Evolutionary conservation across 2,329 filamentous ascomycete species (phyloP).

Genomic region (Thyridium curvatum): DNA sequence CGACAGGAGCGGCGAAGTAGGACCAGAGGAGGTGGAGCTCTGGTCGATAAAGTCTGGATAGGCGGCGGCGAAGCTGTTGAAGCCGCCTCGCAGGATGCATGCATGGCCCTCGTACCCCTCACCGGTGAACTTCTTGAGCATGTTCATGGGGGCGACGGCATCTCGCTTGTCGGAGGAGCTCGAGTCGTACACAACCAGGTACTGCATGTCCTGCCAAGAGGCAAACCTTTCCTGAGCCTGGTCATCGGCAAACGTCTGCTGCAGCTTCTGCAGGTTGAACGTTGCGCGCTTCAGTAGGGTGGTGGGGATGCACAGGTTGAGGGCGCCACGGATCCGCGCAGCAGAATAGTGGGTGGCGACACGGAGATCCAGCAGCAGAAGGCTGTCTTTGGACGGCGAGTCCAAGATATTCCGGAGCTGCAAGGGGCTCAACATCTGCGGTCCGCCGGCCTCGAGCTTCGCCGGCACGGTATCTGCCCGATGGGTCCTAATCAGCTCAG

Average conservation of each 20-base stretch:
- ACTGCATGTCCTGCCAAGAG: constrained; percentile 65
- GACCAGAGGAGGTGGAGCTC: constrained; percentile 25
- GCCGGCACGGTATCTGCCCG: constrained; percentile 49
- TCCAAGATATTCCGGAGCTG: constrained; percentile 53
- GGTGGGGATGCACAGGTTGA: constrained; percentile 93
- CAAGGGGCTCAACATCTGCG: constrained; percentile 45
- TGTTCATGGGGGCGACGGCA: constrained; percentile 73
- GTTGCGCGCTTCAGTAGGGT: constrained; percentile 86
- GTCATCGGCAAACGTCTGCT: constrained; percentile 75
- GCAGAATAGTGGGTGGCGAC: constrained; percentile 77
- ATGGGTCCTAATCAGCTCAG: constrained; percentile 14
- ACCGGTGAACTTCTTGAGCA: constrained; percentile 84
- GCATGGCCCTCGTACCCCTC: constrained; percentile 74
- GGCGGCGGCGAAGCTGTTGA: constrained; percentile 62
- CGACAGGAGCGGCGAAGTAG: constrained; percentile 39
- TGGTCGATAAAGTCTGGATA: constrained; percentile 61
- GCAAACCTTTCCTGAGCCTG: constrained; percentile 67
- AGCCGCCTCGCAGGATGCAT: constrained; percentile 77
- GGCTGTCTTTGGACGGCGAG: constrained; percentile 24
- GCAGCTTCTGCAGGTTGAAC: constrained; percentile 81
- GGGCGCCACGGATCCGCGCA: constrained; percentile 68
- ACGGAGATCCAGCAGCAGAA: constrained; percentile 77
- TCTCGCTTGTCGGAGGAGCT: constrained; percentile 74
- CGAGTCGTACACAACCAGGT: constrained; percentile 84
- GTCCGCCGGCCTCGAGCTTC: constrained; percentile 36